Evolutionary conservation across 192 early-diverging fungal genomes (phyloP), one percentile per base, ranked within the genome.

Genomic region (Ambispora gerdemannii): DNA sequence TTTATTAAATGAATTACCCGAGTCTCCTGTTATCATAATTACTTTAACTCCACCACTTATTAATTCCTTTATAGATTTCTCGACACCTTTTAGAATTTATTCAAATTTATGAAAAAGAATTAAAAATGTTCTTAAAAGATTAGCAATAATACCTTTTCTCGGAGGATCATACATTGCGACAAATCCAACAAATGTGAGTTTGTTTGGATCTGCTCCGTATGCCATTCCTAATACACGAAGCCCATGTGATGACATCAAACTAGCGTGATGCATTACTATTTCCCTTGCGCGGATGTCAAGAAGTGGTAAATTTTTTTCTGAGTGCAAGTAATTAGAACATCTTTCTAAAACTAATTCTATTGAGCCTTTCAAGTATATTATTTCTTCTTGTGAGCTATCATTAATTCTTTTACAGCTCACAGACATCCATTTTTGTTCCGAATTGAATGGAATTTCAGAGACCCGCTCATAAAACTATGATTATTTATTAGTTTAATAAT

Each of bases 1-100:
- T n/a, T n/a, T n/a, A n/a, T n/a, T n/a, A n/a, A n/a, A n/a, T 24
- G 15, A 28, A 72, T 68, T 74, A 80, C 79, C 79, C 25, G 93
- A 91, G 77, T 99, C 97, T 63, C 97, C 97, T 0, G 97, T 99
- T 33, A 99, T 95, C 95, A 99, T 98, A n/a, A 96, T 83, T 1
- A 95, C 83, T 71, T 90, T 88, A 17, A 99, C 93, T 28, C 93
- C 93, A 51, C 92, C 90, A 17, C 81, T 68, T 59, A 89, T 78
- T 50, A 96, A 76, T 35, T 78, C 80, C 17, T 80, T 72, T n/a
- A 97, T 90, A 3, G 94, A 87, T 11, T 83, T 80, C n/a, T 80
- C 81, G 17, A 94, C 90, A 31, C 88, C 88, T 11, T n/a, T n/a
- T n/a, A n/a, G n/a, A n/a, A n/a, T n/a, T n/a, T 13, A 50, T 20